Evolutionary conservation across 441 rosid genomes (phyloP), one percentile per base, ranked within the genome.

Genomic region (Cnidoscolus chayamansa): DNA sequence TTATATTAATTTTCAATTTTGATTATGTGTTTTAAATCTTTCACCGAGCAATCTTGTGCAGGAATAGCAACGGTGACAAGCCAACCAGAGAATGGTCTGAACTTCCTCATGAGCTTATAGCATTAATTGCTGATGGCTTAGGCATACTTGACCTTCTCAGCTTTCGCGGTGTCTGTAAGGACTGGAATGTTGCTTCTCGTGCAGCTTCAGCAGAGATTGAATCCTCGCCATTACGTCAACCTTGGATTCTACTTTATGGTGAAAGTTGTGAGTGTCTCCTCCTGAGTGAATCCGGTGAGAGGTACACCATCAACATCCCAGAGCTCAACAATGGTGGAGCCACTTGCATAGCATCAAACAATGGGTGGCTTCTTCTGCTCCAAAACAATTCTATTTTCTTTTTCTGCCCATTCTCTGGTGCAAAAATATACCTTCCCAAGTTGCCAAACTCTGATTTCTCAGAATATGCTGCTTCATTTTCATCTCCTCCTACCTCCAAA

Each of bases 341-440:
- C 56, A 70, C 78, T 10, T 78, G 80, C 74, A 50, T 81, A 10
- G 78, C 77, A 16, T 81, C 82, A 45, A 70, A 53, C 11, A 54
- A 67, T 0, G 80, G 84, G 2, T 76, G 84, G 82, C 78, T 78
- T 43, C 74, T 78, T 58, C 12, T 73, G 0, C 19, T 32, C 61
- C 13, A 19, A 11, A 48, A 70, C 57, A 67, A 37, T 47, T 63
- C 74, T 6, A 2, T 76, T 51, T 81, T 47, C 72, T 73, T 81
- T 80, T 78, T 81, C 63, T 81, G 80, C 65, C 84, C 82, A 16
- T 78, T 78, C 47, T 78, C 82, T 0, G 55, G 67, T 11, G 68
- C 77, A 0, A 76, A 12, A 72, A 71, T 81, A 7, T 67, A 67
- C 35, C 82, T 81, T 61, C 84, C 84, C 0, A 43, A 63, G 11